Evolutionary conservation across 805 yeast genomes (phyloP), one percentile per base, ranked within the genome.

Genomic region (Jamesozyma jinghongensis): DNA sequence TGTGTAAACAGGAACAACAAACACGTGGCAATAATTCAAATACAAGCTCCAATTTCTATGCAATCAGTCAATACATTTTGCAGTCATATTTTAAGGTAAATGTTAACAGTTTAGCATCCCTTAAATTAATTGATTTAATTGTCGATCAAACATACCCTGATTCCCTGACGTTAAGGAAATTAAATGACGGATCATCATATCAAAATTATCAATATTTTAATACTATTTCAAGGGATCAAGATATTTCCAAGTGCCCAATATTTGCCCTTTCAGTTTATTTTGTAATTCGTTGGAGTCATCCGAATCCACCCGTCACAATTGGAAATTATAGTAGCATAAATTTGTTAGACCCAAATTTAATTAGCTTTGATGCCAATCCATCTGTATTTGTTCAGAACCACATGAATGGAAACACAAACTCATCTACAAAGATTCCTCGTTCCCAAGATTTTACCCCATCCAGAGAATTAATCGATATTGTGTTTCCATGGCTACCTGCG

Each of bases 111-210:
- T 40, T 56, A 35, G 38, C 40, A 3, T 38, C 51, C 18, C 40
- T 61, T 25, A 52, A 48, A 31, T 40, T 59, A 27, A 50, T 53
- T 16, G 65, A 61, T 40, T 41, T 61, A 30, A 54, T 59, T 11
- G 62, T 59, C 7, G 65, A 61, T 40, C 62, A 59, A 48, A 59
- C 64, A 8, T 61, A 58, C 36, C 54, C 63, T 7, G 57, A 59
- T 40, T 51, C 63, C 3, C 44, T 61, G 32, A 59, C 65, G n/a
- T 48, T 61, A 30, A 48, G 65, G 38, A 59, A 57, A 39, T 41
- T 61, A 34, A 57, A 58, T 44, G 59, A 56, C 17, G 22, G 42
- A 17, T 29, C 42, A 10, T 16, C 42, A 8, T 37, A 20, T 30
- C 48, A 46, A 32, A 52, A 59, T 3, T 61, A 61, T 39, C 53